Conservation (phyloP, 2,329 filamentous ascomycete genomes). For the Xylariales sp. region DNA sequence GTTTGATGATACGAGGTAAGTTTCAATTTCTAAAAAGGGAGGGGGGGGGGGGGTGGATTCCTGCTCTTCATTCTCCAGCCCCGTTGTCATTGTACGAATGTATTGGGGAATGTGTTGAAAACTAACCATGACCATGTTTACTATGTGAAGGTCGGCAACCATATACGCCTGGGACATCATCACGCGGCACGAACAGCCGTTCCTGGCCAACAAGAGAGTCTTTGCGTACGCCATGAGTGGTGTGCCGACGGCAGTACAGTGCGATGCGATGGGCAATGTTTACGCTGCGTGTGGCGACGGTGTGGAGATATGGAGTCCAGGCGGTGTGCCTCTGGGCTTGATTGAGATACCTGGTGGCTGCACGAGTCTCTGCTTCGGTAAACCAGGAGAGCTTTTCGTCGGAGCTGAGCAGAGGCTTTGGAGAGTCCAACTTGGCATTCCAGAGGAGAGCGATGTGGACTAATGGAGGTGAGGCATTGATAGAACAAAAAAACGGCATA, state of each 20-base stretch:
- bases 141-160: conserved; percentile 25
- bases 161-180: conserved; percentile 47
- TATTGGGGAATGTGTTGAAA: no score
- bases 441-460: no score
- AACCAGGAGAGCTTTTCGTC: conserved; percentile 37
- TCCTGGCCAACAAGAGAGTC: conserved; percentile 43
- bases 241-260: conserved; percentile 37
- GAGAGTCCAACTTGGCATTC: conserved; percentile 27
- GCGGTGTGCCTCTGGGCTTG: conserved; percentile 38
- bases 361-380: conserved; percentile 40
- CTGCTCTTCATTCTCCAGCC: no score
- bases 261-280: conserved; percentile 38
- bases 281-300: conserved; percentile 44
- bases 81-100: no score
- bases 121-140: no score
- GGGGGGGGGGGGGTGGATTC: no score
- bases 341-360: conserved; percentile 33
- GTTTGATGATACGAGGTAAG: conserved; percentile 23
- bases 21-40: no score
- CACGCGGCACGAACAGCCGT: conserved; percentile 28
- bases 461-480: no score
- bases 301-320: conserved; percentile 43
- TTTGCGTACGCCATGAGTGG: conserved; percentile 46
- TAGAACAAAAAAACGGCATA: no score
- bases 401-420: conserved; percentile 43